Evolutionary conservation across 2,329 filamentous ascomycete species (phyloP).

Genomic region (Phyllosticta citrichinensis): DNA sequence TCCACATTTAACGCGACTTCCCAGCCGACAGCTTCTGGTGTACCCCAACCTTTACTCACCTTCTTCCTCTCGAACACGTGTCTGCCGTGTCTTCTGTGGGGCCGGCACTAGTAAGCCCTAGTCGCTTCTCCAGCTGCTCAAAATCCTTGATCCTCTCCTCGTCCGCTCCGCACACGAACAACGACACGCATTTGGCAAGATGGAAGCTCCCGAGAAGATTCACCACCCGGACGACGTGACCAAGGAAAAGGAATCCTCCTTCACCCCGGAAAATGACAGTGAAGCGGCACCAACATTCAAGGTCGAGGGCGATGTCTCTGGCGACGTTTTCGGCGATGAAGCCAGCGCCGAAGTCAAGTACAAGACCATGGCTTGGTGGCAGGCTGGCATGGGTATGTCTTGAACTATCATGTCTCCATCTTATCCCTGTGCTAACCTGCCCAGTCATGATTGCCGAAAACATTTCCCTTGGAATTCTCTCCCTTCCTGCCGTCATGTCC

Average conservation of each 20-base stretch:
- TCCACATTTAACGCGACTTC: neutral
- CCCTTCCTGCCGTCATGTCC: slow-evolving; percentile 36
- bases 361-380: slow-evolving; percentile 39
- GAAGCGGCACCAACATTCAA: neutral
- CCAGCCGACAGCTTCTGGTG: neutral
- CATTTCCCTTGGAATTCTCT: slow-evolving; percentile 41
- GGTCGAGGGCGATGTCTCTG: neutral
- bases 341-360: slow-evolving; percentile 37
- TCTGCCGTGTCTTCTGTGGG: neutral
- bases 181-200: neutral
- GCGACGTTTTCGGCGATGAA: slow-evolving; percentile 19
- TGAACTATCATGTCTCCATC: neutral
- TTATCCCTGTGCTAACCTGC: slow-evolving; percentile 21
- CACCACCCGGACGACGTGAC: neutral
- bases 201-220: neutral
- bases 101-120: neutral
- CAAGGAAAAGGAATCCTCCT: neutral
- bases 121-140: neutral
- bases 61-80: neutral
- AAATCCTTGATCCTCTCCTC: neutral
- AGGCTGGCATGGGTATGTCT: slow-evolving; percentile 15
- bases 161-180: neutral
- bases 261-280: neutral
- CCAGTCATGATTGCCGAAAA: slow-evolving; percentile 47
- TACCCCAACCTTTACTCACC: neutral